Base-by-base conservation (phyloP, 352 stramenopile genomes). In the Globisporangium rhizosaccharum region DNA sequence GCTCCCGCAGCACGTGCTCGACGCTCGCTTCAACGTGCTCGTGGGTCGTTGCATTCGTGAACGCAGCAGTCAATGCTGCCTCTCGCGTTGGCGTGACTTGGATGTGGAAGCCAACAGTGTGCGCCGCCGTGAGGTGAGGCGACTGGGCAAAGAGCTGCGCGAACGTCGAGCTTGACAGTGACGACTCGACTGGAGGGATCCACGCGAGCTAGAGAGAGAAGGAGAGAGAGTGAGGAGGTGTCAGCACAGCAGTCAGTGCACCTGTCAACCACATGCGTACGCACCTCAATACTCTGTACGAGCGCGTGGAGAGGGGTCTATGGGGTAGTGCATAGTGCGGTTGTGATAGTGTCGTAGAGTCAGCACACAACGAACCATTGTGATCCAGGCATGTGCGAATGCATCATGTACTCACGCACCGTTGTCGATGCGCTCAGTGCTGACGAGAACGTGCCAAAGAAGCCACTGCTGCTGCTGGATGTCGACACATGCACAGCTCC, bases 221-320 rank as follows among this genome's bases (percentile, higher is more conserved):
- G 12, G 17, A 23, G 26, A 20, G 23, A n/a, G 28, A 8, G 26
- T 37, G 25, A 54, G 36, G n/a, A 14, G 4, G 4, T 44, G 17
- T 52, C 3, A 52, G 26, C 42, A 30, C 23, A n/a, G 20, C 7
- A 51, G 20, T n/a, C 15, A 20, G 7, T 12, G 9, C 2, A 45
- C 18, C 5, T 48, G 15, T 3, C 14, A 48, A 9, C 15, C 7
- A 7, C 23, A 17, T 18, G 18, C 8, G 8, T 50, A 28, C 20
- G 37, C 57, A 79, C 75, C 62, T 81, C 65, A 62, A 85, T 66
- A 36, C 58, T 42, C 46, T 78, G 56, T 26, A 82, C 50, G 8
- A 78, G 47, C 12, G 72, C 67, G 44, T 75, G 70, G 8, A 81
- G 56, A 20, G 15, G 20, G 11, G 48, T 53, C 53, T 63, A 5